Evolutionary conservation across 2,329 filamentous ascomycete genomes (phyloP).

Genomic region (Coleophoma eucalyptorum): DNA sequence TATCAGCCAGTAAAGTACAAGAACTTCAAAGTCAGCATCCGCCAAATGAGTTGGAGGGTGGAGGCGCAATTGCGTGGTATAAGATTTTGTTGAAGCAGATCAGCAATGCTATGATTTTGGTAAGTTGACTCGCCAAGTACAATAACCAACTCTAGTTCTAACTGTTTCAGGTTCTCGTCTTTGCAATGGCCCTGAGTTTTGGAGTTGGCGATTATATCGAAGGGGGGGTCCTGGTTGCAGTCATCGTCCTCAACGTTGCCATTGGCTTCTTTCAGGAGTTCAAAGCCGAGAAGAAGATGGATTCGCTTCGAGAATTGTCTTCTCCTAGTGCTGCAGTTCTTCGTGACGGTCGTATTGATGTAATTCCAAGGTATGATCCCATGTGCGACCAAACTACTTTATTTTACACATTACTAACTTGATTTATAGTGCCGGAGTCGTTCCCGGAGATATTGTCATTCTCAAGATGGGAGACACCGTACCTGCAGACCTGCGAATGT

Average conservation of each 20-base stretch:
- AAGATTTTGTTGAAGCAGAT: conserved; percentile 72
- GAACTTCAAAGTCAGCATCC: conserved; percentile 58
- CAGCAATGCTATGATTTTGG: conserved; percentile 74
- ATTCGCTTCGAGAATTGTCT: conserved; percentile 49
- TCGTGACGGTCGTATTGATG: conserved; percentile 46
- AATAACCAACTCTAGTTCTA: conserved; percentile 9
- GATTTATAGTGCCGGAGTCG: conserved; percentile 51
- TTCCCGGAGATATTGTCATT: conserved; percentile 81
- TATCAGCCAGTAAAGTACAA: conserved; percentile 56
- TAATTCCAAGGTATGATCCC: conserved; percentile 21
- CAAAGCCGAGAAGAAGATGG: conserved; percentile 55
- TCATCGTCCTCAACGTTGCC: conserved; percentile 53
- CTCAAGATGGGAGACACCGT: conserved; percentile 94
- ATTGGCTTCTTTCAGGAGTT: conserved; percentile 59
- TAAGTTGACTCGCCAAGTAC: conserved; percentile 31
- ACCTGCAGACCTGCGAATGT: conserved; percentile 71
- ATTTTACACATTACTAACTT: conserved; percentile 22
- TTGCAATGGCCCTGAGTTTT: conserved; percentile 35
- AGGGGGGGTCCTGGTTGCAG: conserved; percentile 53
- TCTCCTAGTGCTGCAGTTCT: conserved; percentile 53
- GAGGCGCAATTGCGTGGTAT: conserved; percentile 62
- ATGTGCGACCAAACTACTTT: too few species aligned
- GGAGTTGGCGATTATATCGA: conserved; percentile 54
- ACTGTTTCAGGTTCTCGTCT: conserved; percentile 38
- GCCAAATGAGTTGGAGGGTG: conserved; percentile 67